Evolutionary conservation across 768 basidiomycete species (phyloP), one percentile per base, ranked within the genome.

Genomic region (Amyloporia xantha): DNA sequence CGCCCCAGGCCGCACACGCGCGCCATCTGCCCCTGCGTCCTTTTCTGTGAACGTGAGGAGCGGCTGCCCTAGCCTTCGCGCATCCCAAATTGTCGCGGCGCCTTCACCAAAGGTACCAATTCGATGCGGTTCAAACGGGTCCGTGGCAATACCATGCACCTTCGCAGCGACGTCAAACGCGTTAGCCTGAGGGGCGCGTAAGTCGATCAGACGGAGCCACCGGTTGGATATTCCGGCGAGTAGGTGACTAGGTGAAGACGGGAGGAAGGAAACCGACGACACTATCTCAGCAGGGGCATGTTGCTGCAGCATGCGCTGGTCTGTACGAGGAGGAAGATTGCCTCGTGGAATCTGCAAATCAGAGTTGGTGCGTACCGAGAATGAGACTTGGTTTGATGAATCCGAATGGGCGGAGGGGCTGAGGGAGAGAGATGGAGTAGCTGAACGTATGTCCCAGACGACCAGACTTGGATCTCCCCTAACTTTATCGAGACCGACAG

Each of bases 401-500:
- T 11, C 58, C 60, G 26, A 63, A n/a, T n/a, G n/a, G n/a, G n/a
- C n/a, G n/a, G n/a, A n/a, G 23, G 5, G 64, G 50, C n/a, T n/a
- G n/a, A n/a, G n/a, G n/a, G 21, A 68, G 61, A 2, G 71, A 63
- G 11, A 71, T 52, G 0, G 59, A n/a, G n/a, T 49, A 2, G 76
- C 66, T 2, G 78, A 66, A 41, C 71, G 73, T 41, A 88, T 71
- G 52, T 90, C 86, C 85, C 86, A 90, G 20, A 90, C 74, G 15
- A 85, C 69, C 44, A 91, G 71, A 65, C 87, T 85, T 6, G 76
- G 67, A 52, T 90, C 87, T n/a, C n/a, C n/a, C 80, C 86, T 77
- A 28, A 83, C 81, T 67, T 86, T 89, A 62, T 91, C 88, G 35
- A 88, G 73, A 5, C 88, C 88, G 3, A 83, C 83, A 15, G 86